These are phyloP conservation scores for Stygiomarasmius scandens DNA, from an alignment of 1,284 basidiomycete species.

Conservation along the genomic window DNA sequence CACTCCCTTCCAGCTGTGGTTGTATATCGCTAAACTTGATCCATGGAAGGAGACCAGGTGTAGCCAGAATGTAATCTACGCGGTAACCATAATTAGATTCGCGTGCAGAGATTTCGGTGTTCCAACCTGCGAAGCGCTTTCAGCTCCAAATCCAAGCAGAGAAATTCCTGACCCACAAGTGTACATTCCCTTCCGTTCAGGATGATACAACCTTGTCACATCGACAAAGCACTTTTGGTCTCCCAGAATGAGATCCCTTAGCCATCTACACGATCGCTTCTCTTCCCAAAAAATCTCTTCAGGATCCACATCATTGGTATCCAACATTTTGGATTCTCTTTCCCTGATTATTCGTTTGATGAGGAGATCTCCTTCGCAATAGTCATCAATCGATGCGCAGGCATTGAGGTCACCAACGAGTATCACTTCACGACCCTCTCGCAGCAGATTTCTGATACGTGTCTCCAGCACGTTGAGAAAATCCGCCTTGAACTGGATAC, in stretches of 20 bases:
- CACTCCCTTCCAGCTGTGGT: slow-evolving; percentile 85
- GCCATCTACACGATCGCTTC: slow-evolving; percentile 77
- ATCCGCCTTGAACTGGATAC: slow-evolving; percentile 92
- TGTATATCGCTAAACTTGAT: slow-evolving; percentile 90
- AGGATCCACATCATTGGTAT: slow-evolving; percentile 38
- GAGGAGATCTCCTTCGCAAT: slow-evolving; percentile 81
- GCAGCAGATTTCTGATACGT: slow-evolving; percentile 70
- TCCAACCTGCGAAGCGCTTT: too few species aligned
- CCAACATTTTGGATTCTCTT: slow-evolving; percentile 26
- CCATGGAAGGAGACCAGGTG: slow-evolving; percentile 87
- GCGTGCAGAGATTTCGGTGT: slow-evolving; percentile 88
- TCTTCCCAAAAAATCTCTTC: slow-evolving; percentile 72
- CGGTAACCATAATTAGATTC: slow-evolving; percentile 94
- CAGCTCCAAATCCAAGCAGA: too few species aligned
- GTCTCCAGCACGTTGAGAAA: slow-evolving; percentile 79
- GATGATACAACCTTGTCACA: slow-evolving; percentile 78
- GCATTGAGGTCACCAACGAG: slow-evolving; percentile 92
- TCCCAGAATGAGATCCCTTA: slow-evolving; percentile 75
- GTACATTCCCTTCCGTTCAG: slow-evolving; percentile 72
- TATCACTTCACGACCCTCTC: slow-evolving; percentile 78
- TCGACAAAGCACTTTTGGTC: slow-evolving; percentile 81
- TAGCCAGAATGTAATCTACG: slow-evolving; percentile 92
- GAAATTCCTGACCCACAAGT: slow-evolving; percentile 49
- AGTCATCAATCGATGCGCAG: slow-evolving; percentile 85
- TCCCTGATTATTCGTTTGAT: slow-evolving; percentile 38